Conservation (phyloP, 75 land plant genomes). For the Cupressus sempervirens region DNA sequence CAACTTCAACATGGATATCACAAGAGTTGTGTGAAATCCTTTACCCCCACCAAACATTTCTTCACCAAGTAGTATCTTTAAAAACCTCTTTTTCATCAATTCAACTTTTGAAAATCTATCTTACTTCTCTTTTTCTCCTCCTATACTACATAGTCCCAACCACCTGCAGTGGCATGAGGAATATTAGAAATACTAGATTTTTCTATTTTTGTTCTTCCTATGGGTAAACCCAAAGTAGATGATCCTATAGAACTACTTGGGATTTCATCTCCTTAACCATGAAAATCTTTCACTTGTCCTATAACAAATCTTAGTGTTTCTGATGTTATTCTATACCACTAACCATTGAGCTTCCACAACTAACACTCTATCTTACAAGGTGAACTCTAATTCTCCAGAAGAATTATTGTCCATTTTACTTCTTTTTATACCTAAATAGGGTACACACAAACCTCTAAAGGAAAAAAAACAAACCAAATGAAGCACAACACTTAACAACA, state of each 20-base stretch:
- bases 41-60: conserved; percentile 48
- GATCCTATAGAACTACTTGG: conserved; percentile 22
- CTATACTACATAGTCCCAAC: conserved; percentile 20
- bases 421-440: not conserved
- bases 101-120: conserved; percentile 38
- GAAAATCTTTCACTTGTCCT: not conserved
- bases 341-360: conserved; percentile 6
- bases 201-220: conserved; percentile 21
- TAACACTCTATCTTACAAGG: conserved; percentile 6
- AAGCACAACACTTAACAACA: conserved; percentile 10
- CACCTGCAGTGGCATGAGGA: conserved; percentile 13
- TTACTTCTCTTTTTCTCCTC: conserved; percentile 37
- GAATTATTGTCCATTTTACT: conserved; percentile 4
- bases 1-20: too few species aligned
- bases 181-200: conserved; percentile 5
- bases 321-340: conserved; percentile 6
- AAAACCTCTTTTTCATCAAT: conserved; percentile 44
- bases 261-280: conserved; percentile 3
- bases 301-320: conserved; percentile 4
- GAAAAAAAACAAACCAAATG: conserved; percentile 2
- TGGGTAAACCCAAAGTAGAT: conserved; percentile 45
- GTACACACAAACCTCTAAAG: conserved; percentile 4
- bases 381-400: not conserved
- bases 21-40: conserved; percentile 36
- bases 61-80: conserved; percentile 36